Conservation (phyloP, 495 filamentous ascomycete species). For the Pseudomonodictys pantanalensis region DNA sequence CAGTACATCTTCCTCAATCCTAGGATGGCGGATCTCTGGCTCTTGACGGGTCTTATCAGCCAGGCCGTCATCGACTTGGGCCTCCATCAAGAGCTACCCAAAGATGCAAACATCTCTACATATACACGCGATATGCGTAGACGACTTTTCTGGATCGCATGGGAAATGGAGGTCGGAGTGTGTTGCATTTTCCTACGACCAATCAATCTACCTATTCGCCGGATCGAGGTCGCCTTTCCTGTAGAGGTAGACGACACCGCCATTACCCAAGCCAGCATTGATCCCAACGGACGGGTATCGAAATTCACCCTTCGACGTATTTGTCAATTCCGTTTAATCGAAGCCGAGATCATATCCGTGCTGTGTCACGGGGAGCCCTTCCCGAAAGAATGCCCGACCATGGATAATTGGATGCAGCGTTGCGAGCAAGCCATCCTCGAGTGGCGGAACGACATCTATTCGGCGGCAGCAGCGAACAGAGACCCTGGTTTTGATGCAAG, state of each 20-base stretch:
- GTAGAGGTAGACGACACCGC: conserved; percentile 16
- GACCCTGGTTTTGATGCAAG: conserved; percentile 11
- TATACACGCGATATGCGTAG: conserved; percentile 22
- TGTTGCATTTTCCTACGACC: conserved; percentile 18
- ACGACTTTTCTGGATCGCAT: conserved; percentile 24
- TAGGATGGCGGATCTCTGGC: conserved; percentile 25
- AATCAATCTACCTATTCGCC: conserved; percentile 13
- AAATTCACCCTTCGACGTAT: conserved; percentile 23
- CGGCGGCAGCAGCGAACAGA: conserved; percentile 6
- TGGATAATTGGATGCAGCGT: conserved; percentile 19
- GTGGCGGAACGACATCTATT: conserved; percentile 14
- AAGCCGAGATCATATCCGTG: conserved; percentile 24
- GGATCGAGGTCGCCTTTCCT: conserved; percentile 15
- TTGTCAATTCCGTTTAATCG: conserved; percentile 15
- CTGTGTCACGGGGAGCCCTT: conserved; percentile 15
- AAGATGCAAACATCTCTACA: conserved; percentile 1
- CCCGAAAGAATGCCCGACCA: conserved; percentile 12
- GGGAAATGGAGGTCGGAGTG: conserved; percentile 28
- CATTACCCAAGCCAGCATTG: conserved; percentile 8
- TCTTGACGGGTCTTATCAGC: conserved; percentile 28
- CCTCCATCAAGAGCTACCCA: conserved; percentile 25
- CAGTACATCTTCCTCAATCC: conserved; percentile 28
- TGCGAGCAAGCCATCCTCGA: neutral
- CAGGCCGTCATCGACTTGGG: conserved; percentile 26
- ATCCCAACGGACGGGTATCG: conserved; percentile 1